A percentile compares a stretch with the other conserved stretches of the same genome.
Evolutionary conservation across 2,329 filamentous ascomycete species (phyloP).

Genomic region (Xylariaceae sp.): DNA sequence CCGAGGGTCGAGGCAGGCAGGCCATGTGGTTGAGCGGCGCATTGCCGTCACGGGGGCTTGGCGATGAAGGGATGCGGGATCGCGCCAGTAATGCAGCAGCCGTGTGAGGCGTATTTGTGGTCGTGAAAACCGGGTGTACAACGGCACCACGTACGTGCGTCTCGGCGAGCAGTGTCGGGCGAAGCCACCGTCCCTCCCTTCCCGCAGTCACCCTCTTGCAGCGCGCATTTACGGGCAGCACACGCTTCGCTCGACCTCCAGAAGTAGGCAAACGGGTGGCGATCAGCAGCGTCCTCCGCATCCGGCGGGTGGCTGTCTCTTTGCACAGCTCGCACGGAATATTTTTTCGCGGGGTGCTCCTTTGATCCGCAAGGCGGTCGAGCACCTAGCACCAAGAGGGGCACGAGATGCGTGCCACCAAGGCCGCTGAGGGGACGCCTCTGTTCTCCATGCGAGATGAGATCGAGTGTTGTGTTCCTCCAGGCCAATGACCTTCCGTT

Average conservation of each 20-base stretch:
- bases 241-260: too few species aligned
- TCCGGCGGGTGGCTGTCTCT: too few species aligned
- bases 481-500: constrained; percentile 10
- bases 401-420: constrained; percentile 9
- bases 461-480: constrained; percentile 14
- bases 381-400: too few species aligned
- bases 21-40: constrained; percentile 68
- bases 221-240: constrained; percentile 1
- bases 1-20: constrained; percentile 59
- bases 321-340: too few species aligned
- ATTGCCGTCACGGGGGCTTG: constrained; percentile 56
- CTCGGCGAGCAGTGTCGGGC: not conserved
- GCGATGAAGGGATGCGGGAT: constrained; percentile 58
- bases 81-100: constrained; percentile 59
- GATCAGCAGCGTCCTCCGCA: too few species aligned
- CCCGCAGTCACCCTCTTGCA: not conserved
- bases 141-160: constrained; percentile 2
- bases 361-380: too few species aligned
- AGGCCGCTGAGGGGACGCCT: constrained; percentile 9
- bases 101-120: constrained; percentile 29
- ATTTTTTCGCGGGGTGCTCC: too few species aligned
- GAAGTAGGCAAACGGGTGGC: too few species aligned
- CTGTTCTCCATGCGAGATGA: constrained; percentile 4
- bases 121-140: constrained; percentile 4
- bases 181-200: not conserved